Evolutionary conservation across 331 rosid species (phyloP), one percentile per base, ranked within the genome.

Genomic region (Malus hybrid): DNA sequence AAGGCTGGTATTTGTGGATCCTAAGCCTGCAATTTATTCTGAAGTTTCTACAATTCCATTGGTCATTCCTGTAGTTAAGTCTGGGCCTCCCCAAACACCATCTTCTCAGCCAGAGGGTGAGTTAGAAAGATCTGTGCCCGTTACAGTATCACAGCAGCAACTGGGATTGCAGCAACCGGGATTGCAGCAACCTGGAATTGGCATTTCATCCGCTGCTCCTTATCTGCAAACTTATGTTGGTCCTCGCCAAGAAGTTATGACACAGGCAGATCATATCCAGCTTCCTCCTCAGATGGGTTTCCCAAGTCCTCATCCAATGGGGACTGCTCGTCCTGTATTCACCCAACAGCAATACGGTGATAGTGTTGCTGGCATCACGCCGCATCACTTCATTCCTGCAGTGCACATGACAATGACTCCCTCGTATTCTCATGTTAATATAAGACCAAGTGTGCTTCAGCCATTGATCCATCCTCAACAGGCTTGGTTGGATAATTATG

Each of bases 261-360:
- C 70, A 44, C 82, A 63, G 74, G 66, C 82, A 63, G 95, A 90
- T 76, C 89, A 82, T 82, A 67, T 82, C 75, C 93, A 88, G 56
- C 64, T 80, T 79, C 75, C 87, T 73, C 81, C 96, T 16, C 97
- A 74, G 42, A 75, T 48, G 73, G 93, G 96, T 15, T 88, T 91
- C 55, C 80, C 88, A 75, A 87, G 83, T 84, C 55, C 83, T 82
- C 90, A 87, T 14, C 62, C 86, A 31, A 56, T 87, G 73, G 87
- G 88, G 74, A 76, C 86, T 24, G 61, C 83, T 1, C 83, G 85
- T 22, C 80, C 87, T 79, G 22, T 83, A 74, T 86, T 67, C 76
- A 29, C 85, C 54, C 95, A 86, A 74, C 90, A 74, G 22, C 96
- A 84, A 73, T 70, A 83, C 66, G 75, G 56, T 75, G 91, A 79